These are phyloP conservation scores for Fusarium nygamai DNA, from an alignment of 2,329 filamentous ascomycete genomes.

Conservation along the genomic window DNA sequence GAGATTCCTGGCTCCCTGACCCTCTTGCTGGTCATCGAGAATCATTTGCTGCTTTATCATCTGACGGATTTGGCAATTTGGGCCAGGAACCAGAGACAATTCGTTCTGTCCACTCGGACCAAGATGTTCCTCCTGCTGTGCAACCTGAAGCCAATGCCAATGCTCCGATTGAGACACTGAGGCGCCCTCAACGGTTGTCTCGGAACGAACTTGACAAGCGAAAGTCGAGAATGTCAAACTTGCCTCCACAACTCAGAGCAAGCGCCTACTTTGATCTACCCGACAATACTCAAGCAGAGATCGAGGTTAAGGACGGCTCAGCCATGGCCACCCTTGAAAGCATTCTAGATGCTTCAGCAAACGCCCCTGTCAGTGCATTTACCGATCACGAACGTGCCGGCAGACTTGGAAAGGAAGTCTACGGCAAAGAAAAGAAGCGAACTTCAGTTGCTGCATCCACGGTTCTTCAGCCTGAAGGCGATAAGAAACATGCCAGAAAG, in stretches of 20 bases:
- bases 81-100: conserved; percentile 29
- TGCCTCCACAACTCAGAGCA: conserved; percentile 89
- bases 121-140: conserved; percentile 3
- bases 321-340: conserved; percentile 89
- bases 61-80: conserved; percentile 37
- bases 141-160: conserved; percentile 33
- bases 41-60: conserved; percentile 48
- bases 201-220: conserved; percentile 46
- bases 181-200: conserved; percentile 49
- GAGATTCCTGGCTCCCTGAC: conserved; percentile 58
- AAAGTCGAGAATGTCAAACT: conserved; percentile 50
- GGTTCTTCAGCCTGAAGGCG: conserved; percentile 36
- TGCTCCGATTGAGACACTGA: conserved; percentile 40
- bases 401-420: conserved; percentile 77
- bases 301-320: conserved; percentile 78
- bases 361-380: conserved; percentile 89
- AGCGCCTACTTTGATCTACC: conserved; percentile 88
- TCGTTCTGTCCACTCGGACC: conserved; percentile 31
- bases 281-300: conserved; percentile 56
- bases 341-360: conserved; percentile 89
- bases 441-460: conserved; percentile 48
- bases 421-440: conserved; percentile 68
- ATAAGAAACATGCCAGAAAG: conserved; percentile 53
- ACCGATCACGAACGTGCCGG: conserved; percentile 89
- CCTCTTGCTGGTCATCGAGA: conserved; percentile 53